phyloP scores from a whole-genome alignment of 495 filamentous ascomycete genomes.

The Daldinia concentrica region DNA sequence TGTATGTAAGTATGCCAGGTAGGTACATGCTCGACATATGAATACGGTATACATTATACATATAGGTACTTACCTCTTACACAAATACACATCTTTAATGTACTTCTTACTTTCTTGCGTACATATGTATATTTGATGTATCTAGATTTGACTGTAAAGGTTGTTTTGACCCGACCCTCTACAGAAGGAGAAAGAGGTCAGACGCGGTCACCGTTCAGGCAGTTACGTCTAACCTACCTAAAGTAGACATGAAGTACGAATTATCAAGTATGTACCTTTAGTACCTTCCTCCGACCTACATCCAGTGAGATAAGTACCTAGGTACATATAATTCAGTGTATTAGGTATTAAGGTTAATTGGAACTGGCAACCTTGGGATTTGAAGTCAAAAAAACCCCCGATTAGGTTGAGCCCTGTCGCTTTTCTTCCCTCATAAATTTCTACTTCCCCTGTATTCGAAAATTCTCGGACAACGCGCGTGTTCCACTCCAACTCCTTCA shows the following conservation, averaged over 20 bases:
- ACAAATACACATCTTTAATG: conserved; percentile 14
- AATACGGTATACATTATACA: conserved; percentile 7
- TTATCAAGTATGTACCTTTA: background rate
- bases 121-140: conserved; percentile 21
- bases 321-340: conserved; percentile 2
- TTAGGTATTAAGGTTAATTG: conserved; percentile 32
- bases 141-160: conserved; percentile 12
- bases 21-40: conserved; percentile 9
- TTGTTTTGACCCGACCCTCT: conserved; percentile 24
- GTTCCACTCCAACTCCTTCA: conserved; percentile 41
- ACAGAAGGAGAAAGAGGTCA: conserved; percentile 16
- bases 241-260: conserved; percentile 28
- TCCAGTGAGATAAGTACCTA: conserved; percentile 10
- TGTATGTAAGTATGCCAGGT: conserved; percentile 3
- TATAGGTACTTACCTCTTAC: conserved; percentile 23
- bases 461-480: conserved; percentile 31
- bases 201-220: conserved; percentile 39
- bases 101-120: conserved; percentile 1
- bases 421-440: conserved; percentile 10
- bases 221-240: conserved; percentile 38
- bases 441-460: conserved; percentile 34
- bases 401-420: conserved; percentile 21
- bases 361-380: conserved; percentile 19
- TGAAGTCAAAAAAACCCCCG: background rate
- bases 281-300: background rate